Conservation (phyloP, 148 eudicot species). For the Spergularia marina region DNA sequence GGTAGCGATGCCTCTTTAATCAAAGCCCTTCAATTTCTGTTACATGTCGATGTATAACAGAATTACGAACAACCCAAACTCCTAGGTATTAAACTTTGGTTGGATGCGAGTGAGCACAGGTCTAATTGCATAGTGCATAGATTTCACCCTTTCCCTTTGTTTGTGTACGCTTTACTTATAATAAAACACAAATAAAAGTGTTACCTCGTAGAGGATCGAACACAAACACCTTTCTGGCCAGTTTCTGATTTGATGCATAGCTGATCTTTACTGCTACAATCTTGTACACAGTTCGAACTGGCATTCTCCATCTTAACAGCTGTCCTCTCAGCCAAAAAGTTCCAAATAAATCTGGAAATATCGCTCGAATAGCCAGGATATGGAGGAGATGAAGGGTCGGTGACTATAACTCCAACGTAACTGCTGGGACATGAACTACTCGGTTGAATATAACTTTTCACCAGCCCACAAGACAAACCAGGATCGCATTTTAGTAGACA, state of each 20-base stretch:
- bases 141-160: neutral
- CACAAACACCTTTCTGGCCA: conserved; percentile 80
- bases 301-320: conserved; percentile 42
- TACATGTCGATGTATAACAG: too few relatives aligned
- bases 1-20: too few relatives aligned
- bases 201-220: conserved; percentile 83
- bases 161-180: neutral
- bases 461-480: conserved; percentile 79
- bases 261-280: conserved; percentile 54
- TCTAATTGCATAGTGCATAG: neutral
- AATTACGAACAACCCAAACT: too few relatives aligned
- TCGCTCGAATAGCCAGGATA: conserved; percentile 67
- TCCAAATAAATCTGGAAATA: conserved; percentile 83
- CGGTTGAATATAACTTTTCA: conserved; percentile 68
- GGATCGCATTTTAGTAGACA: conserved; percentile 84
- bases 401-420: conserved; percentile 81
- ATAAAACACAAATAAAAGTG: neutral
- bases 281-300: conserved; percentile 56
- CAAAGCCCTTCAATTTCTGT: too few relatives aligned
- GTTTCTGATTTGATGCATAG: conserved; percentile 66
- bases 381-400: conserved; percentile 77
- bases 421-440: conserved; percentile 74
- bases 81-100: too few relatives aligned
- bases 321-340: conserved; percentile 85
- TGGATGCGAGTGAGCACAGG: too few relatives aligned